Base-by-base conservation (phyloP, 1,284 basidiomycete genomes). In the Sutorius eximius region DNA sequence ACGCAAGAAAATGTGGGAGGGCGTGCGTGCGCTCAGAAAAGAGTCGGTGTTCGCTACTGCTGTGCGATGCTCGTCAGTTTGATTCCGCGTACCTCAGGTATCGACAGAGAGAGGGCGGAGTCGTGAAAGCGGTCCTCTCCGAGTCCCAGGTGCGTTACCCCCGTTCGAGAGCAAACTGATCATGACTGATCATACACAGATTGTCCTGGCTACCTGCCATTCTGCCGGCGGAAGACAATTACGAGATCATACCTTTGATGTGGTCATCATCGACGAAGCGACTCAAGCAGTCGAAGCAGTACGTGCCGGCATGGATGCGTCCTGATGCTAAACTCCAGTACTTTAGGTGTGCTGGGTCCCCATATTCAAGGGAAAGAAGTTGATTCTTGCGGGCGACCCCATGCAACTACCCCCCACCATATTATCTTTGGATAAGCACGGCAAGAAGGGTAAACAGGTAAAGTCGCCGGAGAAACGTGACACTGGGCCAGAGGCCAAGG, bases 241-340 rank as follows among this genome's bases (percentile, higher is more conserved):
- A 10, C 81, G 82, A 38, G 84, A 87, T 56, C 79, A 87, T 57
- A 71, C 78, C 3, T 99, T 98, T 64, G 96, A 98, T 68, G 87
- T 94, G 0, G 86, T 95, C 9, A 89, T 98, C 41, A 93, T 99
- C 40, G 96, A 98, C 62, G 96, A 98, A 74, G 93, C 94, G 0
- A 98, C 95, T 0, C 96, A 98, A 71, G 95, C 94, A 3, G 71
- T 97, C n/a, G 95, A 98, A 73, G 91, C 94, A 9, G 91, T 94
- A 66, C 34, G 68, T 56, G n/a, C 18, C 18, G 16, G 9, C 20
- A 33, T 27, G 30, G 5, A 15, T 61, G 74, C 62, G 16, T 15
- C 38, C 49, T 27, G 36, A 16, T 3, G 16, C 38, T 56, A 2
- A 55, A 18, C 5, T 16, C 7, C 54, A 15, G 34, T 55, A n/a